Base-by-base conservation (phyloP, 306 rosid genomes). In the Rosa chinensis region DNA sequence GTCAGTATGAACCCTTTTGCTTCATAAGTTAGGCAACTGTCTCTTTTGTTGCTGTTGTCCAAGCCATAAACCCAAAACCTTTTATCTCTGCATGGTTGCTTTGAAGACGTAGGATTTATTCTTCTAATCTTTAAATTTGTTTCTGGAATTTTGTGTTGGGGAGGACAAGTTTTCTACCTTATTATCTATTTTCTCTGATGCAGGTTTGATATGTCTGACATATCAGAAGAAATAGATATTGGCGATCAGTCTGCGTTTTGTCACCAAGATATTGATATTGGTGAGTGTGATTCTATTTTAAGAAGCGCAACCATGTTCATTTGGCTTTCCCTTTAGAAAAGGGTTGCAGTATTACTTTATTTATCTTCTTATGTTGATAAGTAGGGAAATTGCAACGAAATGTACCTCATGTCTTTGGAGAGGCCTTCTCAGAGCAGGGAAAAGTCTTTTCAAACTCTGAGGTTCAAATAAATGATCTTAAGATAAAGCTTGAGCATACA, bases 371-470 rank as follows among this genome's bases (percentile, higher is more conserved):
- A 37, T 55, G 49, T 75, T 69, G 68, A 85, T 91, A 84, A 74
- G 85, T 85, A 44, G 80, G 62, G 37, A 78, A 2, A 70, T 61
- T 89, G 83, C 89, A 82, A 82, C 78, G 83, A 84, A 66, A 12
- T 12, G 82, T 80, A 3, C 84, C 75, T 3, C 64, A 82, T 59
- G 66, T 66, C 63, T 59, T 78, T 50, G 77, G 84, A 81, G 76
- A 56, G 39, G 73, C 87, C 70, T 68, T 71, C 58, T 73, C 42
- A 66, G 88, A 82, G 52, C 89, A 89, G 72, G 86, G 89, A n/a
- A 69, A 63, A 73, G 80, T 75, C 61, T 35, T 55, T 89, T 83
- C 84, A 74, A 53, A 20, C 12, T 73, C 17, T 20, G 37, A 53
- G 21, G 8, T 9, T 37, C 44, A 73, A 52, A 20, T 16, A 6